phyloP scores from a whole-genome alignment of 345 rosid genomes.

The Angophora floribunda region DNA sequence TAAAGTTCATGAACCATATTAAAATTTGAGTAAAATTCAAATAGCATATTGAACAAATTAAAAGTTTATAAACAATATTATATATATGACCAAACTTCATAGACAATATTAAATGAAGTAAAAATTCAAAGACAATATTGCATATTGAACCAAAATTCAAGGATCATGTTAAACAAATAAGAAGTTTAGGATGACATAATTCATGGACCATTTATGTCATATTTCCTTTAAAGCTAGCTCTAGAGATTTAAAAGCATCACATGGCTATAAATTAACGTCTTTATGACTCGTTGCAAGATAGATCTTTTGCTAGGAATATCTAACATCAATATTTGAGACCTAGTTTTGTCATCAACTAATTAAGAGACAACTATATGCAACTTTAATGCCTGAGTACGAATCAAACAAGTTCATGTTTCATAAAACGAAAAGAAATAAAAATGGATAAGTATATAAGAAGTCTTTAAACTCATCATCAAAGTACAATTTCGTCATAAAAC shows the following conservation, averaged over 20 bases:
- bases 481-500: too few relatives aligned
- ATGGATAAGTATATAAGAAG: too few relatives aligned
- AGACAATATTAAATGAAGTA: background rate
- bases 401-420: background rate
- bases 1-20: accelerated
- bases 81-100: accelerated
- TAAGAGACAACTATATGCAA: background rate
- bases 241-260: accelerated
- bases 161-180: background rate
- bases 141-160: background rate
- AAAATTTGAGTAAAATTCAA: accelerated
- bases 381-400: background rate
- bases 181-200: background rate
- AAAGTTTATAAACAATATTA: accelerated
- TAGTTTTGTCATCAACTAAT: background rate
- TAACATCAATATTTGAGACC: background rate
- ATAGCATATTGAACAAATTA: background rate
- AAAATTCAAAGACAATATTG: background rate
- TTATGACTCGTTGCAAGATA: background rate
- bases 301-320: background rate
- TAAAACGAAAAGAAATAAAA: background rate
- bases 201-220: background rate
- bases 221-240: background rate
- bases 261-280: background rate
- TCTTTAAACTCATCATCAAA: too few relatives aligned